Conservation (phyloP, 176 grass and related monocot species). For the Bromus sterilis region DNA sequence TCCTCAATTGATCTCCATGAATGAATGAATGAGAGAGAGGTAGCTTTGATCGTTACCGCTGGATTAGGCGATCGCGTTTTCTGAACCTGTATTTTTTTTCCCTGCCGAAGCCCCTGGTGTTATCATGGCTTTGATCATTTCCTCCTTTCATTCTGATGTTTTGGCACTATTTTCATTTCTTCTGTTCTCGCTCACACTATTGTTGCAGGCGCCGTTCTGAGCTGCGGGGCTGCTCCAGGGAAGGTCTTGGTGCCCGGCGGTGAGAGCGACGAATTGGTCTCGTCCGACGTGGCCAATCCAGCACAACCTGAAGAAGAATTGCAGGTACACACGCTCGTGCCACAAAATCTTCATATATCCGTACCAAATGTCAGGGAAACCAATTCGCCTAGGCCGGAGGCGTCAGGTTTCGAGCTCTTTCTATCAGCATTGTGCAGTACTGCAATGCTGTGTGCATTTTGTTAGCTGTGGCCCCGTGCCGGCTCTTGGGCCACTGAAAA, state of each 20-base stretch:
- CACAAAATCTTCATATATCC: background rate
- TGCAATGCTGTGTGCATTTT: background rate
- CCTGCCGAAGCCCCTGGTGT: background rate
- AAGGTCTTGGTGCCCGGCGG: slow-evolving; percentile 71
- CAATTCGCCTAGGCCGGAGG: background rate
- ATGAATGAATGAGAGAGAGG: background rate
- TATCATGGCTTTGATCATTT: background rate
- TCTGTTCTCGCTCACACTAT: background rate
- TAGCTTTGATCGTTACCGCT: too few species aligned
- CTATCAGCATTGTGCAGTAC: background rate
- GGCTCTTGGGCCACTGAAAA: slow-evolving; percentile 11
- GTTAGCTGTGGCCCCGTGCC: background rate
- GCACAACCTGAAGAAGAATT: slow-evolving; percentile 29
- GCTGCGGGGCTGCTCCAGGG: slow-evolving; percentile 37
- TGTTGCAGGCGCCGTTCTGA: slow-evolving; percentile 33
- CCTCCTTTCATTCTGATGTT: background rate
- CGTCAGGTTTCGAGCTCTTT: slow-evolving; percentile 1
- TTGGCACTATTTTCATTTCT: background rate
- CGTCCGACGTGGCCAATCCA: slow-evolving; percentile 1
- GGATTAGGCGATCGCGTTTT: background rate
- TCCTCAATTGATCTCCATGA: background rate
- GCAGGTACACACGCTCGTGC: slow-evolving; percentile 16
- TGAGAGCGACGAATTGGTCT: slow-evolving; percentile 38
- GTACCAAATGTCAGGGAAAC: background rate
- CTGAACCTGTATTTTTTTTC: background rate